A percentile compares a stretch with the other conserved stretches of the same genome.
Conservation (phyloP, 495 filamentous ascomycete genomes). For the Penicillium angulare region DNA sequence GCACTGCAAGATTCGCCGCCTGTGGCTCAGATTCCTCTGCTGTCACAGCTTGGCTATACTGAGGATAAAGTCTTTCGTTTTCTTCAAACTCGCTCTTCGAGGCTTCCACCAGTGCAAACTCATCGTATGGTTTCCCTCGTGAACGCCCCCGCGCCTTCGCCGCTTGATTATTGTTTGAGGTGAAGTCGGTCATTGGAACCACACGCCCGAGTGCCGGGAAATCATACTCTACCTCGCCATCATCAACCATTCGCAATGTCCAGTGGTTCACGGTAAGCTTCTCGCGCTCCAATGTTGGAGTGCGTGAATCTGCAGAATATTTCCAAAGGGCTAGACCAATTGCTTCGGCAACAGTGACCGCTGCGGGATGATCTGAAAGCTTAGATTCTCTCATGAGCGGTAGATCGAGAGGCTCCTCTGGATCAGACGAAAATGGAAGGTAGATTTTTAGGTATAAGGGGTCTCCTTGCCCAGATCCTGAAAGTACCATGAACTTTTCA, state of each 20-base stretch:
- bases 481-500: conserved; percentile 80
- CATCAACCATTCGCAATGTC: conserved; percentile 92
- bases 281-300: conserved; percentile 64
- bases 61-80: conserved; percentile 72
- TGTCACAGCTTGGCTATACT: conserved; percentile 58
- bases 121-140: conserved; percentile 83
- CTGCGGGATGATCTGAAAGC: conserved; percentile 60
- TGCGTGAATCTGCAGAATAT: conserved; percentile 77
- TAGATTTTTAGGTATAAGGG: conserved; percentile 85
- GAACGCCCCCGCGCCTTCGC: conserved; percentile 63
- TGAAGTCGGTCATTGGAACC: conserved; percentile 78
- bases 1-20: conserved; percentile 37
- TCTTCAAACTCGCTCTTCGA: conserved; percentile 72
- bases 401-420: conserved; percentile 71
- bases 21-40: conserved; percentile 38
- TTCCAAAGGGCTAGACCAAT: conserved; percentile 88
- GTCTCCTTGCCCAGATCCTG: conserved; percentile 79
- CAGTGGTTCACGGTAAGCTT: conserved; percentile 88
- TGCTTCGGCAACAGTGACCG: conserved; percentile 81
- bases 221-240: conserved; percentile 93
- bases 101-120: conserved; percentile 88
- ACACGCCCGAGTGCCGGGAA: conserved; percentile 84
- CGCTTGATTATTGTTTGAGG: conserved; percentile 80
- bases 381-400: conserved; percentile 75
- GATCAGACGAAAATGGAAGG: conserved; percentile 72